These are phyloP conservation scores for Aethionema arabicum DNA, from an alignment of 345 rosid species.

Conservation along the genomic window DNA sequence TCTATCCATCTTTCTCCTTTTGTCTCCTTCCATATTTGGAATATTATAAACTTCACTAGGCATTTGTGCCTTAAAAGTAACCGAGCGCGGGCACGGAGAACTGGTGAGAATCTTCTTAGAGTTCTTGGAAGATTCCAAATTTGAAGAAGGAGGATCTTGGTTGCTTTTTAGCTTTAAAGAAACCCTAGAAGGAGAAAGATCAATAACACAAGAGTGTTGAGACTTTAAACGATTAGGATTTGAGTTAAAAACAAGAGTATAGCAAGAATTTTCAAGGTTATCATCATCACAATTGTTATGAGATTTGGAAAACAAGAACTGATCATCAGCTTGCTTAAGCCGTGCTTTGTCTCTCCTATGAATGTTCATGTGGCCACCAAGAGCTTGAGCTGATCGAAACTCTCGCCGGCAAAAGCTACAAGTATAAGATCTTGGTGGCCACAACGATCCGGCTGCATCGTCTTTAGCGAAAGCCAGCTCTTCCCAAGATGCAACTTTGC, in stretches of 20 bases:
- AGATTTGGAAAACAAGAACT: conserved; percentile 36
- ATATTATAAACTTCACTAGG: conserved; percentile 31
- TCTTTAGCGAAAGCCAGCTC: conserved; percentile 89
- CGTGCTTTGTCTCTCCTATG: conserved; percentile 93
- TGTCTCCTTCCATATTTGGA: conserved; percentile 38
- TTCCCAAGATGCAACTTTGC: conserved; percentile 67
- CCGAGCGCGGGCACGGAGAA: conserved; percentile 33
- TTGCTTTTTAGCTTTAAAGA: conserved; percentile 43
- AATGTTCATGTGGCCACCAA: conserved; percentile 95
- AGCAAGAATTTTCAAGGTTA: conserved; percentile 33
- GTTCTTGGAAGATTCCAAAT: conserved; percentile 33
- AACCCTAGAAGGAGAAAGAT: conserved; percentile 47
- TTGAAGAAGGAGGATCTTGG: conserved; percentile 36
- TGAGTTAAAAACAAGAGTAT: conserved; percentile 53
- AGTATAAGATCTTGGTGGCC: conserved; percentile 95
- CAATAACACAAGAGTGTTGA: conserved; percentile 34
- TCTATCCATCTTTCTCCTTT: conserved; percentile 35
- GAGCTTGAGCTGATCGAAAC: conserved; percentile 87
- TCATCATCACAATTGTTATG: conserved; percentile 33
- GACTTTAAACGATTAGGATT: conserved; percentile 52
- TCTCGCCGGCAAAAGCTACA: conserved; percentile 86
- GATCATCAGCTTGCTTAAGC: conserved; percentile 62
- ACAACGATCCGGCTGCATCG: conserved; percentile 66
- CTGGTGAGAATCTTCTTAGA: conserved; percentile 22
- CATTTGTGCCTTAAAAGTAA: conserved; percentile 31